A percentile compares a stretch with the other conserved stretches of the same genome.
phyloP scores from a whole-genome alignment of 1,284 basidiomycete species.

The Pulveroboletus sp. region DNA sequence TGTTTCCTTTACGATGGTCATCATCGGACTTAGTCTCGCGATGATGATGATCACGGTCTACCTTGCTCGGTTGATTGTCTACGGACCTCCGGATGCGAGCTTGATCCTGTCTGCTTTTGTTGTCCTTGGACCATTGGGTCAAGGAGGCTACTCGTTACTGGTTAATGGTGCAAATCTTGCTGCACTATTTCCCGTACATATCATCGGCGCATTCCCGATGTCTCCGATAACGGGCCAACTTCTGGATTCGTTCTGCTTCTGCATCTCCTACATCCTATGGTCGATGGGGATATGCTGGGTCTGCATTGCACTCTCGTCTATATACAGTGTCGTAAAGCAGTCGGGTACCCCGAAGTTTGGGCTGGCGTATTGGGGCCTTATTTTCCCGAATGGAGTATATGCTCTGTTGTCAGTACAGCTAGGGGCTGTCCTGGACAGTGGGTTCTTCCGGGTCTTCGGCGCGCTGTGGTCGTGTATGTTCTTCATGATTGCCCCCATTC shows the following conservation, averaged over 20 bases:
- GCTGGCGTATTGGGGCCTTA: constrained; percentile 50
- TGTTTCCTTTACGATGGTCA: constrained; percentile 51
- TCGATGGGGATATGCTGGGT: constrained; percentile 51
- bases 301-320: constrained; percentile 39
- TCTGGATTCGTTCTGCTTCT: constrained; percentile 43
- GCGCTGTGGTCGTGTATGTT: constrained; percentile 38
- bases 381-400: constrained; percentile 54
- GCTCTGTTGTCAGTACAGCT: constrained; percentile 49
- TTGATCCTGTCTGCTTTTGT: constrained; percentile 54
- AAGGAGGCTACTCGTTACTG: constrained; percentile 58
- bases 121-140: constrained; percentile 42
- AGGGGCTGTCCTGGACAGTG: constrained; percentile 46
- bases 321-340: constrained; percentile 33
- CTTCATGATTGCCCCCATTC: neutral
- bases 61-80: constrained; percentile 42
- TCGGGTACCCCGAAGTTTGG: constrained; percentile 40
- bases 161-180: constrained; percentile 49
- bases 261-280: constrained; percentile 46
- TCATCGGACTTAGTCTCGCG: constrained; percentile 53
- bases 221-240: constrained; percentile 38
- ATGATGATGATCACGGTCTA: constrained; percentile 50
- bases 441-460: constrained; percentile 46
- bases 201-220: constrained; percentile 36
- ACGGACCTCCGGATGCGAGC: constrained; percentile 43
- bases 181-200: constrained; percentile 42